phyloP scores from a whole-genome alignment of 176 grass and related monocot species.

The Ananas comosus region DNA sequence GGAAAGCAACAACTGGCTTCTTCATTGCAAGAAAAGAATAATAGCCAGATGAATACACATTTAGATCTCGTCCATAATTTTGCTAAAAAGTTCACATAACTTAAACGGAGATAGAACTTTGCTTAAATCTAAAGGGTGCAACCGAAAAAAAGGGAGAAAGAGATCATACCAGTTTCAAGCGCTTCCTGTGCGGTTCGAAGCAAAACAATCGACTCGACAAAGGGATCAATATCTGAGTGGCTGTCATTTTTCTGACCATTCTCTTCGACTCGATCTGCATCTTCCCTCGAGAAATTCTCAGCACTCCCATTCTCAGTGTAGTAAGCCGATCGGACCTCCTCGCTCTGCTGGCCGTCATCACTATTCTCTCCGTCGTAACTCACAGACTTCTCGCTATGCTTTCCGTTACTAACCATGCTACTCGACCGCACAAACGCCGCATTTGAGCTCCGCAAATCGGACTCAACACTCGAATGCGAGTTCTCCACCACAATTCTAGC shows the following conservation, averaged over 20 bases:
- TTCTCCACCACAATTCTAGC: constrained; percentile 10
- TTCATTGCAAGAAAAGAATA: no score
- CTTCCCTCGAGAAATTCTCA: constrained; percentile 26
- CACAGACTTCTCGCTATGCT: constrained; percentile 29
- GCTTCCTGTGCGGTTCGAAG: constrained; percentile 53
- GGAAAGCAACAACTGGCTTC: no score
- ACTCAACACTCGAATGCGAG: constrained; percentile 24
- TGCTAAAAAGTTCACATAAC: background rate
- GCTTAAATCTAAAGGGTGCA: background rate
- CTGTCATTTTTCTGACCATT: constrained; percentile 41
- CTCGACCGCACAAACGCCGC: constrained; percentile 10
- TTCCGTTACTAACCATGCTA: constrained; percentile 15
- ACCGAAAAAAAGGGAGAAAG: constrained; percentile 1
- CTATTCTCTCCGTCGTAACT: constrained; percentile 18
- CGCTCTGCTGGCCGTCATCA: constrained; percentile 30
- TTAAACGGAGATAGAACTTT: background rate
- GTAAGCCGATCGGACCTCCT: constrained; percentile 50
- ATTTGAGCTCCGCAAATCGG: constrained; percentile 35
- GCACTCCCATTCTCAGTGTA: constrained; percentile 24
- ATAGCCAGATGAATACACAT: no score
- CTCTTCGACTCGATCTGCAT: constrained; percentile 19
- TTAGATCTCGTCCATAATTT: no score
- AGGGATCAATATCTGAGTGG: constrained; percentile 36
- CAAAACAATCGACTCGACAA: constrained; percentile 25
- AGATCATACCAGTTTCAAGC: constrained; percentile 55